phyloP scores from a whole-genome alignment of 202 grass and related monocot species.

The Bolboschoenoplectus hybrid region DNA sequence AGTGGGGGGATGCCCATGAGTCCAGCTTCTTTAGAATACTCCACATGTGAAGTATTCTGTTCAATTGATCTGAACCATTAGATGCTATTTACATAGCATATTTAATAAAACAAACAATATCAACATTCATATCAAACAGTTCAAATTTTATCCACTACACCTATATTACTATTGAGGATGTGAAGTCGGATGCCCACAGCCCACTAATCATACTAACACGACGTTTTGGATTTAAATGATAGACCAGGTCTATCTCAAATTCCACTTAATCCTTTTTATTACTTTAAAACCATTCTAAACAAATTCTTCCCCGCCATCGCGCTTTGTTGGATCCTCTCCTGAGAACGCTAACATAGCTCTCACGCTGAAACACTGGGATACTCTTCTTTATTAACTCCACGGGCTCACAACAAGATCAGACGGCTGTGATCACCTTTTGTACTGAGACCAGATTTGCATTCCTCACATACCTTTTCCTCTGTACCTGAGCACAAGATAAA shows the following conservation, averaged over 20 bases:
- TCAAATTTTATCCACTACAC: too few species aligned
- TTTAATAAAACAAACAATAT: too few species aligned
- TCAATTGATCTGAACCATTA: too few species aligned
- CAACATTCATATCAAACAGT: too few species aligned
- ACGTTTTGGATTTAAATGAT: background rate
- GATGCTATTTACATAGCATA: too few species aligned
- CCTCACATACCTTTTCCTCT: background rate
- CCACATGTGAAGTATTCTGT: too few species aligned
- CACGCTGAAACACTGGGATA: background rate
- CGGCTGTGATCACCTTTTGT: background rate
- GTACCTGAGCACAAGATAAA: constrained; percentile 14
- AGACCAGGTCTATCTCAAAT: constrained; percentile 28
- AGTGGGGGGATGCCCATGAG: too few species aligned
- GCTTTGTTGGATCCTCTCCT: background rate
- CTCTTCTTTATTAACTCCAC: background rate
- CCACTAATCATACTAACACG: too few species aligned
- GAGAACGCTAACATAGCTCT: background rate
- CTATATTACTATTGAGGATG: too few species aligned
- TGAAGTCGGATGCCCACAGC: too few species aligned
- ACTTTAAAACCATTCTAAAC: constrained; percentile 29
- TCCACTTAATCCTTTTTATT: background rate
- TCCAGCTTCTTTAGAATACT: too few species aligned
- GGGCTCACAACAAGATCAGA: background rate
- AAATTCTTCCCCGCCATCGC: constrained; percentile 30
- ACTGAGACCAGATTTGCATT: background rate